A percentile compares a stretch with the other conserved stretches of the same genome.
phyloP scores from a whole-genome alignment of 139 green algal species.

The Deuterostichococcus epilithicus region DNA sequence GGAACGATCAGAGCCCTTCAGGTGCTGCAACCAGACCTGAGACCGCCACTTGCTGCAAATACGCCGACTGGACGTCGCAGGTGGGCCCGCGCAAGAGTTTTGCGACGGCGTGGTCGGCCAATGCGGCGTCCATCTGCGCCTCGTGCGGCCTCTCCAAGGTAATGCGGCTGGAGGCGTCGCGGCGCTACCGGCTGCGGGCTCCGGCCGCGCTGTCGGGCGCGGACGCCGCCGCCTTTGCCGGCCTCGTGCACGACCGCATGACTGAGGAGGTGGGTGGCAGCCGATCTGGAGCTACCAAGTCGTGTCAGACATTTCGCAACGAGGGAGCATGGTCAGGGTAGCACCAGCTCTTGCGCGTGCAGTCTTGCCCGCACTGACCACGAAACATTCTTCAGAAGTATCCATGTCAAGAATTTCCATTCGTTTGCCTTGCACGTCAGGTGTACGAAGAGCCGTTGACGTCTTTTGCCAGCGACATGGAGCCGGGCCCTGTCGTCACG shows the following conservation, averaged over 20 bases:
- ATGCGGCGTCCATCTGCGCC: slow-evolving; percentile 94
- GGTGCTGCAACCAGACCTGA: no score
- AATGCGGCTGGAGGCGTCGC: slow-evolving; percentile 73
- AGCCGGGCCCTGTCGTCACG: slow-evolving; percentile 67
- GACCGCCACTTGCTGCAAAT: no score
- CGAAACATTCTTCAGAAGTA: no score
- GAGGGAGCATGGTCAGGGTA: no score
- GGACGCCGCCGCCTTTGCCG: slow-evolving; percentile 44
- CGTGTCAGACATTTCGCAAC: no score
- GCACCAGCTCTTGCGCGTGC: not conserved
- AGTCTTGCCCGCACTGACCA: no score
- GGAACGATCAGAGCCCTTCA: no score
- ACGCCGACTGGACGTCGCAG: slow-evolving; percentile 45
- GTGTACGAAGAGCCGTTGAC: slow-evolving; percentile 76
- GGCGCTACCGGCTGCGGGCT: slow-evolving; percentile 67
- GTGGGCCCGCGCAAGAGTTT: slow-evolving; percentile 94
- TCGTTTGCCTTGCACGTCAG: no score
- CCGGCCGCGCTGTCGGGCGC: slow-evolving; percentile 24
- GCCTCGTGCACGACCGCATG: slow-evolving; percentile 94
- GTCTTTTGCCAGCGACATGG: slow-evolving; percentile 57
- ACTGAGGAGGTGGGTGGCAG: slow-evolving; percentile 82
- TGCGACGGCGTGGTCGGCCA: slow-evolving; percentile 92
- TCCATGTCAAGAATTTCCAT: no score
- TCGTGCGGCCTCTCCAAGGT: slow-evolving; percentile 83
- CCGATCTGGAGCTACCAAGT: no score